phyloP scores from a whole-genome alignment of 179 eudicot species.

The Silene noctiflora region DNA sequence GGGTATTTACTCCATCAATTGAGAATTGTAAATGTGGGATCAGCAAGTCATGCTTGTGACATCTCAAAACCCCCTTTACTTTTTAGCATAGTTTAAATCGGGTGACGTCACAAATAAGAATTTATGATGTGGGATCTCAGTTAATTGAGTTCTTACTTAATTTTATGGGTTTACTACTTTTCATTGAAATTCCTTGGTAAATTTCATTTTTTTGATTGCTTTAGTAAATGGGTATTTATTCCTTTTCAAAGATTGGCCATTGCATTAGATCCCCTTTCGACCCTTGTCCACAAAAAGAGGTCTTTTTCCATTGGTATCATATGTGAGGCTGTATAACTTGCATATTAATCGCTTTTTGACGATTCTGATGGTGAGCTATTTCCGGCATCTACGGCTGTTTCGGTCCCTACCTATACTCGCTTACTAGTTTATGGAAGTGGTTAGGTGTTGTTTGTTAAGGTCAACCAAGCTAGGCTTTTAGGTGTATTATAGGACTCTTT shows the following conservation, averaged over 20 bases:
- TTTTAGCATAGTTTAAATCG: no score
- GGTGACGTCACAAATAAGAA: no score
- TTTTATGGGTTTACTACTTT: slow-evolving; percentile 6
- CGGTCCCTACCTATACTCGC: slow-evolving; percentile 23
- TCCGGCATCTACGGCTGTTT: slow-evolving; percentile 19
- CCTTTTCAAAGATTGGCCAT: background rate
- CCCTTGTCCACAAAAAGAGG: background rate
- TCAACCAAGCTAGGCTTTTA: slow-evolving; percentile 28
- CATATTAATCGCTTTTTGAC: slow-evolving; percentile 14
- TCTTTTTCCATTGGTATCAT: background rate
- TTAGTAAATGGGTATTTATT: slow-evolving; percentile 11
- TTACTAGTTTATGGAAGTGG: slow-evolving; percentile 18
- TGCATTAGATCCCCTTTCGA: background rate
- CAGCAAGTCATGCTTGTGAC: no score
- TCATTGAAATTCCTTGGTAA: background rate
- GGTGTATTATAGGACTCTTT: background rate
- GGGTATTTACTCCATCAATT: no score
- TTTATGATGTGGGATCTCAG: background rate
- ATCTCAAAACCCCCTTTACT: no score
- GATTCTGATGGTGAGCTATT: slow-evolving; percentile 14
- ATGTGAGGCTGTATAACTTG: slow-evolving; percentile 3
- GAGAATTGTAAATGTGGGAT: background rate
- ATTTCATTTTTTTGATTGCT: background rate
- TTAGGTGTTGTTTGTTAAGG: slow-evolving; percentile 20
- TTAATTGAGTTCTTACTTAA: no score